Evolutionary conservation across 2,329 filamentous ascomycete genomes (phyloP), one percentile per base, ranked within the genome.

Genomic region (Epichloe festucae): DNA sequence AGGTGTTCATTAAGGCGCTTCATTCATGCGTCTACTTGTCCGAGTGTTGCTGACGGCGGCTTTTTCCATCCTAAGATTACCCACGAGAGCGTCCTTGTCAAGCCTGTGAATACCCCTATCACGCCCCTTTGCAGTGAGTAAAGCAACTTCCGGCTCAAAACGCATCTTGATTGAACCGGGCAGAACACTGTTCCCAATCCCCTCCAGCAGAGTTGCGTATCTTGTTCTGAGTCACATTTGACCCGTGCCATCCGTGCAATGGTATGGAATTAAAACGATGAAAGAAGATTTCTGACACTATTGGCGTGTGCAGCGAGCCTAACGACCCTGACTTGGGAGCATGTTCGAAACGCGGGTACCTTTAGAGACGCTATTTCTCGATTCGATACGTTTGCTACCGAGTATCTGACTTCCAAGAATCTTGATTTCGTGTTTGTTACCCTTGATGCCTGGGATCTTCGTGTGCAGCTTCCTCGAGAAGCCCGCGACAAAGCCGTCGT

Each of bases 391-490:
- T 98, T 96, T 69, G 89, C 89, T 64, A 85, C 85, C 61, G 91
- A 98, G 71, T 88, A 96, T 67, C 75, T 98, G 60, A 82, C 88
- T 50, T 84, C 83, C 58, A 90, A 95, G 70, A 93, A 95, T 67
- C 81, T 93, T 65, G 91, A 96, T 63, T 98, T 98, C 67, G 90
- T 94, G 58, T 98, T 98, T 68, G 93, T 98, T 55, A 98, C 93
- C 42, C 82, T 98, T 62, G 94, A 97, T 70, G 90, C 91, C 45
- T 98, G 93, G 93, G 93, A 98, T 67, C 82, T 98, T 54, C 89
- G 93, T 60, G 93, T 98, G 53, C 93, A 98, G 76, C 81, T 98
- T 65, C 93, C 93, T 93, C 88, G 93, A 57, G 93, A 98, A 74
- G 93, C 93, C 65, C 88, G 93, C 63, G 93, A 98, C 74, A 98